phyloP scores from a whole-genome alignment of 2,329 filamentous ascomycete species.

The Aspergillus oerlinghausenensis region DNA sequence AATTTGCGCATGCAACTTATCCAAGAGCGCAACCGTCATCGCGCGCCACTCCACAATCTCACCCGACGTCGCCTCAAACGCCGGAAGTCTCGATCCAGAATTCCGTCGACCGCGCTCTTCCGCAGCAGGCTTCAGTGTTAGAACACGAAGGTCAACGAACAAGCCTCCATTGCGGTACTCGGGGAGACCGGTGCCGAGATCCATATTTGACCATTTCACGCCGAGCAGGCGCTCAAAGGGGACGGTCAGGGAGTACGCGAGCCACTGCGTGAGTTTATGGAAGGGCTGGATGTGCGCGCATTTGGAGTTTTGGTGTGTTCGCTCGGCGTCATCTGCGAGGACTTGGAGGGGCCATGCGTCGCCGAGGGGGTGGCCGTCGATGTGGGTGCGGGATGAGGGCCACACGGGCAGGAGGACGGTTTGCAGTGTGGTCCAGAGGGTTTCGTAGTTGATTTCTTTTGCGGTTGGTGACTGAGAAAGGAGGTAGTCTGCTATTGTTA shows the following conservation, averaged over 20 bases:
- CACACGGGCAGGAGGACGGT: slow-evolving; percentile 46
- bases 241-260: slow-evolving; percentile 68
- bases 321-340: slow-evolving; percentile 12
- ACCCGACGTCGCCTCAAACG: slow-evolving; percentile 57
- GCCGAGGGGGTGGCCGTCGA: slow-evolving; percentile 43
- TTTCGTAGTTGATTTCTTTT: slow-evolving; percentile 33
- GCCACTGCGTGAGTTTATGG: slow-evolving; percentile 67
- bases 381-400: slow-evolving; percentile 42
- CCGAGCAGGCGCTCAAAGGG: slow-evolving; percentile 53
- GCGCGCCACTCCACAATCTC: slow-evolving; percentile 64
- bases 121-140: slow-evolving; percentile 48
- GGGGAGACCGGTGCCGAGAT: slow-evolving; percentile 62
- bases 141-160: slow-evolving; percentile 57
- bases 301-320: not conserved
- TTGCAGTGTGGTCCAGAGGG: slow-evolving; percentile 44
- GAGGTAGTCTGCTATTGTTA: slow-evolving; percentile 36
- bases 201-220: slow-evolving; percentile 48
- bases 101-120: slow-evolving; percentile 42
- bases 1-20: slow-evolving; percentile 50
- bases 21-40: slow-evolving; percentile 58
- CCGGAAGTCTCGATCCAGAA: slow-evolving; percentile 35
- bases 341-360: slow-evolving; percentile 47
- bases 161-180: slow-evolving; percentile 70
- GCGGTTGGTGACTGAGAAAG: slow-evolving; percentile 22
- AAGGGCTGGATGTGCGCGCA: slow-evolving; percentile 45